A percentile compares a stretch with the other conserved stretches of the same genome.
Evolutionary conservation across 441 rosid genomes (phyloP).

Genomic region (Syzygium malaccense): DNA sequence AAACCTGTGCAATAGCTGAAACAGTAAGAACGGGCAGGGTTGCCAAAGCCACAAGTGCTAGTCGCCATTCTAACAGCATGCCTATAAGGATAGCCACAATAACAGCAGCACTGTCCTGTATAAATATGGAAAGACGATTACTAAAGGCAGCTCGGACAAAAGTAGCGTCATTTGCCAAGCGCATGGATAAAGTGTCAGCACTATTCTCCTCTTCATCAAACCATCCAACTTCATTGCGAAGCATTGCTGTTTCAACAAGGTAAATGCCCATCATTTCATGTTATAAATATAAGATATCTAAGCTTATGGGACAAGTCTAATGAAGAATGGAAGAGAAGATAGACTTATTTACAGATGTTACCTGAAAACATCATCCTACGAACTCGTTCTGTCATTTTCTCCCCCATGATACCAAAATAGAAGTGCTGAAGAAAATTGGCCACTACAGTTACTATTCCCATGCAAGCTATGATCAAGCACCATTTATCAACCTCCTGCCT

Average conservation of each 20-base stretch:
- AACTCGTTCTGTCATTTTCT: constrained; percentile 98
- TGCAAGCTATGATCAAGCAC: constrained; percentile 97
- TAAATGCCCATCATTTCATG: not conserved
- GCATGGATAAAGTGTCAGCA: constrained; percentile 94
- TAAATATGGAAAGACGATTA: constrained; percentile 91
- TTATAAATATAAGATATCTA: not conserved
- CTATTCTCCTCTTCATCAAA: constrained; percentile 96
- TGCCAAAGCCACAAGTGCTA: constrained; percentile 92
- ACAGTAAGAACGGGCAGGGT: constrained; percentile 82
- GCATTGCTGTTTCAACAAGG: constrained; percentile 67
- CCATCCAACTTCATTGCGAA: constrained; percentile 98
- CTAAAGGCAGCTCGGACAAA: constrained; percentile 96
- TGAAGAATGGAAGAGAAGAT: not conserved
- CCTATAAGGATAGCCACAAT: constrained; percentile 87
- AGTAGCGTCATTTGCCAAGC: constrained; percentile 98
- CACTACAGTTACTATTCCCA: constrained; percentile 94
- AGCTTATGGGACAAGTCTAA: constrained; percentile 3
- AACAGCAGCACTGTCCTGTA: constrained; percentile 90
- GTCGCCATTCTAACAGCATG: constrained; percentile 74
- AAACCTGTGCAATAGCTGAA: constrained; percentile 97
- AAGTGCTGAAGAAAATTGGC: constrained; percentile 98
- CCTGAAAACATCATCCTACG: constrained; percentile 99
- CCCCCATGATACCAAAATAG: constrained; percentile 99
- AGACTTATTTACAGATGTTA: constrained; percentile 10
- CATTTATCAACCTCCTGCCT: constrained; percentile 79